phyloP scores from a whole-genome alignment of 2,329 filamentous ascomycete genomes.

The Cladosporium phlei region DNA sequence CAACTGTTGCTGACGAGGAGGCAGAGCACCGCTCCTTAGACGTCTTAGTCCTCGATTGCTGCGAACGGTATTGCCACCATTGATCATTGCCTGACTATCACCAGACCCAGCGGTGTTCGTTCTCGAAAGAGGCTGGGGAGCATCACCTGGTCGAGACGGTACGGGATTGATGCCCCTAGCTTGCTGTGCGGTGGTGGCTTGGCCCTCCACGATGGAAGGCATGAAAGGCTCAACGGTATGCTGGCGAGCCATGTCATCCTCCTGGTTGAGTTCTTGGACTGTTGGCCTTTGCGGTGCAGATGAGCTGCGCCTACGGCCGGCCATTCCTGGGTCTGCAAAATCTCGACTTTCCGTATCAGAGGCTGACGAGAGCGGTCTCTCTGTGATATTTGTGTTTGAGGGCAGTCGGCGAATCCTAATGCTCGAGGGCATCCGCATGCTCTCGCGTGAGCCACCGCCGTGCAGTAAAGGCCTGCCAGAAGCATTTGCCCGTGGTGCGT shows the following conservation, averaged over 20 bases:
- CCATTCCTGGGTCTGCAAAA: slow-evolving; percentile 9
- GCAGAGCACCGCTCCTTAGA: slow-evolving; percentile 13
- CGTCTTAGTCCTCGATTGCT: slow-evolving; percentile 23
- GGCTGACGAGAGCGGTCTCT: slow-evolving; percentile 12
- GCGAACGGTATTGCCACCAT: slow-evolving; percentile 26
- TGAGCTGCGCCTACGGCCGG: slow-evolving; percentile 28
- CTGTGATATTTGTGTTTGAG: slow-evolving; percentile 15
- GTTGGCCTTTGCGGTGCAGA: slow-evolving; percentile 28
- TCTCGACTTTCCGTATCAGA: slow-evolving; percentile 15
- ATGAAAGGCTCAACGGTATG: slow-evolving; percentile 25
- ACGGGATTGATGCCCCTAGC: slow-evolving; percentile 13
- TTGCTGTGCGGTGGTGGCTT: slow-evolving; percentile 14
- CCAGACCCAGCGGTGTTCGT: slow-evolving; percentile 8
- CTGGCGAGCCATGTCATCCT: slow-evolving; percentile 24
- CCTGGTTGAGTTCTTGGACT: slow-evolving; percentile 16
- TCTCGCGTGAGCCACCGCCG: slow-evolving; percentile 24
- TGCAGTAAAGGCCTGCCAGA: not conserved
- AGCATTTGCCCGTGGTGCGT: not conserved
- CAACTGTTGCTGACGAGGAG: slow-evolving; percentile 8
- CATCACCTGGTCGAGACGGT: not conserved
- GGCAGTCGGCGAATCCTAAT: slow-evolving; percentile 31
- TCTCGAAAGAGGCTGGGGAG: not conserved
- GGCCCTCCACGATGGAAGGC: slow-evolving; percentile 27
- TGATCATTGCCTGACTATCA: slow-evolving; percentile 22
- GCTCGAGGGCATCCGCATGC: slow-evolving; percentile 28